Evolutionary conservation across 2,329 filamentous ascomycete species (phyloP), one percentile per base, ranked within the genome.

Genomic region (Pestalotiopsis sp.): DNA sequence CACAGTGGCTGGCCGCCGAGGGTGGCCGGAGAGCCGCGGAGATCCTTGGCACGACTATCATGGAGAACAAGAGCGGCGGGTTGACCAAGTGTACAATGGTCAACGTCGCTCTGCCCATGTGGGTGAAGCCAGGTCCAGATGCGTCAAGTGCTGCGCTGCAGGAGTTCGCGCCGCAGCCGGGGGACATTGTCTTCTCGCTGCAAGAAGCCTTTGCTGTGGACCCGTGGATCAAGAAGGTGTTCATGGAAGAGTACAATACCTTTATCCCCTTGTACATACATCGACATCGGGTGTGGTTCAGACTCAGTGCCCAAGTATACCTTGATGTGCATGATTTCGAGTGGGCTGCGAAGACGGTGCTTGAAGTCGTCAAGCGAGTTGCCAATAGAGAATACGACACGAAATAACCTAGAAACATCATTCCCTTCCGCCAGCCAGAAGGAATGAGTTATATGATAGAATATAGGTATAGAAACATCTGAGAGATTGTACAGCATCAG

Each of bases 261-360:
- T 95, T 93, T 74, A 80, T 96, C 65, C 85, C 90, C 1, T 76
- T 92, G 2, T 89, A 89, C 68, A 79, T 85, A 9, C 89, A 94
- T 72, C 84, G 81, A 0, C 86, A 86, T 0, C 84, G 84, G 66
- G 87, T 91, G 77, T 97, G 92, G 92, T 84, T 86, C 0, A 83
- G 95, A 63, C 75, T 97, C 62, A 94, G 92, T 76, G 93, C 88
- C 14, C 94, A 97, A 83, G 87, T 96, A 0, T 98, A 96, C 77
- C 80, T 98, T n/a, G 93, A 93, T 31, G 77, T 91, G 71, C 84
- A 85, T 13, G 94, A 98, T 79, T 97, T 96, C 76, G 88, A 91
- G 76, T 93, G 88, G 87, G 86, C 87, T 3, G 93, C 85, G 0
- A 76, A 83, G 64, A 81, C 86, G 9, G 78, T 96, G 74, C 86